A percentile compares a stretch with the other conserved stretches of the same genome.
Evolutionary conservation across 139 green algal species (phyloP).

Genomic region (Asterochloris erici): DNA sequence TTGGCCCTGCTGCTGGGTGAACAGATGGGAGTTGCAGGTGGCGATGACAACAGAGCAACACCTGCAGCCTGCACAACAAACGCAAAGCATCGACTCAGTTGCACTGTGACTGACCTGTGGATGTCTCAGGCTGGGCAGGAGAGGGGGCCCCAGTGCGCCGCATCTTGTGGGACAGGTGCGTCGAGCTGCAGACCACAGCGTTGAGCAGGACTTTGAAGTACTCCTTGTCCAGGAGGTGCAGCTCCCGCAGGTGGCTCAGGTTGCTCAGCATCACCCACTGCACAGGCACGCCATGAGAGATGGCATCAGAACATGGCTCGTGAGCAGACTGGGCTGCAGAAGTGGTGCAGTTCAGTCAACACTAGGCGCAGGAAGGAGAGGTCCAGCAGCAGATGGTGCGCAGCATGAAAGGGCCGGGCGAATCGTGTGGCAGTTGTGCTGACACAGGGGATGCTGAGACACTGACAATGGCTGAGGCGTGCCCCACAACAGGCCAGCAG

Average conservation of each 20-base stretch:
- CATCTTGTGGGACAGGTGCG: conserved; percentile 11
- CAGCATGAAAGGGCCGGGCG: no score
- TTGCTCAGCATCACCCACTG: background rate
- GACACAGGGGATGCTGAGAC: no score
- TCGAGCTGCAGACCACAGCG: conserved; percentile 30
- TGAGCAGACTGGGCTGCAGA: no score
- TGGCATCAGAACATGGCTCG: no score
- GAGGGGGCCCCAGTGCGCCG: conserved; percentile 11
- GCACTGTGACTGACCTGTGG: background rate
- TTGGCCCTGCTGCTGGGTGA: background rate
- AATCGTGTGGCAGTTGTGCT: no score
- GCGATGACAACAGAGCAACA: background rate
- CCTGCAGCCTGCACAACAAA: background rate
- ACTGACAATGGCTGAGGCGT: no score
- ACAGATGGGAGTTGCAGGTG: background rate
- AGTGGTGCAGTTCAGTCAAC: no score
- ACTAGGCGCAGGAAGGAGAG: no score
- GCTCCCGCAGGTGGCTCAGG: conserved; percentile 22
- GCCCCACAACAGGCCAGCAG: no score
- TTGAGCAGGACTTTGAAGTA: conserved; percentile 51
- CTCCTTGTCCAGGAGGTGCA: conserved; percentile 48
- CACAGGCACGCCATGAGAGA: background rate
- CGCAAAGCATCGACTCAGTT: background rate
- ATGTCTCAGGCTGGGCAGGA: background rate
- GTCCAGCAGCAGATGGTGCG: no score